Evolutionary conservation across 2,329 filamentous ascomycete species (phyloP), one percentile per base, ranked within the genome.

Genomic region (Fusarium mexicanum): DNA sequence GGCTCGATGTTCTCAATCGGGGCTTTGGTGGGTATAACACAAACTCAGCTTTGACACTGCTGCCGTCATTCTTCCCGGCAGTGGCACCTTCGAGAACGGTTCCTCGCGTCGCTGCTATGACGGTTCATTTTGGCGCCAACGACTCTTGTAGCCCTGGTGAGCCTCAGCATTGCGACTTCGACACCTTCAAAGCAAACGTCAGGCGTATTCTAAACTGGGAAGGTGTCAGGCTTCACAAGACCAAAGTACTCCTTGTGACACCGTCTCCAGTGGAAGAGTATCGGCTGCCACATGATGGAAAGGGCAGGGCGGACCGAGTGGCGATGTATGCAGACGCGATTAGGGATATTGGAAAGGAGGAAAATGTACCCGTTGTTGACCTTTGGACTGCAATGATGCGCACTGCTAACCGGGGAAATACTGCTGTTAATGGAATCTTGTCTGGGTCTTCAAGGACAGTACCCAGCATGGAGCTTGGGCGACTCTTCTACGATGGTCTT

Each of bases 351-450:
- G 44, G 46, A 4, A 13, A 35, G 58, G 16, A 22, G 6, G 58
- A 53, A 22, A 61, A 53, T 2, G 12, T 61, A 22, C 58, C 46
- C 8, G 58, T 61, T 8, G 37, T 61, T 33, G 58, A 61, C n/a
- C 46, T 61, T n/a, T 61, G 58, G 58, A 26, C 26, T 8, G 58
- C 58, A 22, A 61, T 61, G 58, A 61, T 61, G 35, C 58, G 37
- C 20, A 53, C 44, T 10, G 29, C 58, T n/a, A 18, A 18, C 2
- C 14, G 46, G 58, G 40, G 13, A 22, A 46, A 41, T 20, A n/a
- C 22, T 12, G 16, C 9, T 11, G 47, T 11, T 31, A 9, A n/a
- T n/a, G 47, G 29, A 18, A 13, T 33, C 3, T 41, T 53, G n/a
- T 37, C 44, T 33, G 44, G 58, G 5, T 61, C 58, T 53, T 61